phyloP scores from a whole-genome alignment of 805 yeast species.

The Barnettozyma sp. region DNA sequence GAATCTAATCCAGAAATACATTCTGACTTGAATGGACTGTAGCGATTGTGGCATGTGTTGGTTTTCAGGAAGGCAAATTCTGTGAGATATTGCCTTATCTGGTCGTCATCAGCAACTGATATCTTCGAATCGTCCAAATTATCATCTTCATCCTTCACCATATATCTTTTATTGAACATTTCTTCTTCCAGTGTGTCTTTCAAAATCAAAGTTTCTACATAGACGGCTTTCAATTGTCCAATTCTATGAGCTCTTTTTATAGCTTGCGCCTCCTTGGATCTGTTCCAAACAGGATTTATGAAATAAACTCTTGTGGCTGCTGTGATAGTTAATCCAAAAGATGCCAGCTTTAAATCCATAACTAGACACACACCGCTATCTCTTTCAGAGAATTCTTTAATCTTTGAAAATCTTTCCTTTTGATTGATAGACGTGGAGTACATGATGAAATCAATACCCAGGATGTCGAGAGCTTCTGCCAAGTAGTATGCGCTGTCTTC shows the following conservation, averaged over 20 bases:
- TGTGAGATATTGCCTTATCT: slow-evolving; percentile 50
- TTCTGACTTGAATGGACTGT: slow-evolving; percentile 10
- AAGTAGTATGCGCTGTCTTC: slow-evolving; percentile 66
- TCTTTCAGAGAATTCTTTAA: slow-evolving; percentile 42
- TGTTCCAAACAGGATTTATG: slow-evolving; percentile 66
- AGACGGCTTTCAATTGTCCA: slow-evolving; percentile 58
- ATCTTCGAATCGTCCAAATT: slow-evolving; percentile 18
- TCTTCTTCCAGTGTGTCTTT: slow-evolving; percentile 62
- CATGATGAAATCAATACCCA: slow-evolving; percentile 54
- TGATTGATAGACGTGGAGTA: slow-evolving; percentile 56
- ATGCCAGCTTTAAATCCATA: slow-evolving; percentile 61
- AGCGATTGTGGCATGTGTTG: slow-evolving; percentile 10
- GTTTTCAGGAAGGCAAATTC: slow-evolving; percentile 40
- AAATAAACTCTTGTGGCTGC: slow-evolving; percentile 65
- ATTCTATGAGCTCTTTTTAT: slow-evolving; percentile 73
- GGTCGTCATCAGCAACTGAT: slow-evolving; percentile 51
- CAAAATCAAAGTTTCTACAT: slow-evolving; percentile 61
- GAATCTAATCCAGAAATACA: slow-evolving; percentile 5
- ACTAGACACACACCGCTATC: slow-evolving; percentile 45
- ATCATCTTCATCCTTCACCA: slow-evolving; percentile 4
- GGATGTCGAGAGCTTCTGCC: slow-evolving; percentile 54
- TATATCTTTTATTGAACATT: slow-evolving; percentile 41
- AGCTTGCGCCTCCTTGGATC: slow-evolving; percentile 67
- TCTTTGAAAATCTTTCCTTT: slow-evolving; percentile 43
- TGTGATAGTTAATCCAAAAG: slow-evolving; percentile 64